Base-by-base conservation (phyloP, 148 eudicot genomes). In the Nepenthes mirabilis region DNA sequence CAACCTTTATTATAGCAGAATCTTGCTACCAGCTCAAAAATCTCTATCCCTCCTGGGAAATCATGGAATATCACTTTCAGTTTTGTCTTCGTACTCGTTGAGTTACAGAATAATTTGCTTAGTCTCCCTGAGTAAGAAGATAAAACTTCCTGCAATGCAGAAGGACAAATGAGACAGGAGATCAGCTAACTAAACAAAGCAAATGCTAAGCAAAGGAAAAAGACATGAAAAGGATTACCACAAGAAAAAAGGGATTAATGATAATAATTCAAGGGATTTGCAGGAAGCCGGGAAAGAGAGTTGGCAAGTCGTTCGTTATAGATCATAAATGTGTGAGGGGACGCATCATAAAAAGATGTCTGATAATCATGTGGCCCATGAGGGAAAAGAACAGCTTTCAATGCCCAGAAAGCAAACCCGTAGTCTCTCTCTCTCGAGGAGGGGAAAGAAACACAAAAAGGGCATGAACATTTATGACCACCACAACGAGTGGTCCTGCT, bases 1-100 rank as follows among this genome's bases (percentile, higher is more conserved):
- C 70, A 64, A 32, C 89, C 96, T 13, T 67, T 70, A 60, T 74
- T 80, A 74, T 88, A 88, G 71, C 88, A 88, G 70, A 88, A 88
- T 62, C 89, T 77, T 50, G 83, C 57, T 58, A 85, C 63, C 5
- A 80, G 80, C 76, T 88, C 96, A 40, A 88, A 88, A 59, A 61
- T 64, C 47, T 69, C 77, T 12, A 77, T 74, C 14, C 91, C 96
- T 45, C 96, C 91, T 0, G 91, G 91, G 47, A 88, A 88, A 47
- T 83, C 91, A 56, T 88, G 75, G 71, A 87, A 82, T 57, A 86
- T 77, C n/a, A 86, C 74, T 72, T 83, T 82, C 10, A 79, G 66
- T 52, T 55, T 72, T 36, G 62, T 51, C 14, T 61, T 52, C 9
- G 23, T 63, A 14, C 59, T 59, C 11, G 47, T 65, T 11, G 78